Evolutionary conservation across 2,329 filamentous ascomycete species (phyloP), one percentile per base, ranked within the genome.

Genomic region (Emergomyces orientalis): DNA sequence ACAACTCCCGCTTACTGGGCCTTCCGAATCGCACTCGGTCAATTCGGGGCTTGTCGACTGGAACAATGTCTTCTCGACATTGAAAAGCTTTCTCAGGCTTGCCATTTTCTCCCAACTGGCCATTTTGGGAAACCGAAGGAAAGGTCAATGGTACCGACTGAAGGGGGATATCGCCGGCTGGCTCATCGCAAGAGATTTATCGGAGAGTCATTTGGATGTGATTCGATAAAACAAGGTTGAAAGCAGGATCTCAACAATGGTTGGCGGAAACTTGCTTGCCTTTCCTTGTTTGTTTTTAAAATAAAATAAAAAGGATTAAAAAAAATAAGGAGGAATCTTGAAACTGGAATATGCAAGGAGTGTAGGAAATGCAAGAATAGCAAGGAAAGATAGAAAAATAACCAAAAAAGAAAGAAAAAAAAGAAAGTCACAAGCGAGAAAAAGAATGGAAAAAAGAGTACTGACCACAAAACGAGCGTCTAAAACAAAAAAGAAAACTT

Each of bases 81-180:
- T 61, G 47, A 67, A 63, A 17, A 65, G 34, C 43, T 64, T 66
- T 59, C 59, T 64, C 11, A 67, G 58, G 52, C 59, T 62, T 47
- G 59, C 61, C 65, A 66, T 66, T 39, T 60, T 78, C 74, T 9
- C 78, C 41, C 56, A 47, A 47, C 47, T 59, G 39, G 41, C 22
- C 39, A 34, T 39, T 27, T n/a, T 5, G 13, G 8, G 17, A 34
- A 45, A 25, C 56, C 9, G 54, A 47, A 47, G n/a, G 37, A 14
- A 34, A n/a, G n/a, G 25, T 59, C 25, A 47, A 34, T 34, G 39
- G 39, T 25, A 17, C 39, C 39, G 47, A 47, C 27, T 25, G n/a
- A 47, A 47, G 17, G 27, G 25, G n/a, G 39, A 34, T 7, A 19
- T 59, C 57, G 39, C 30, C 39, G 37, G 47, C 57, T 19, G 41